These are phyloP conservation scores for Agroathelia rolfsii DNA, from an alignment of 1,284 basidiomycete genomes.

Conservation along the genomic window DNA sequence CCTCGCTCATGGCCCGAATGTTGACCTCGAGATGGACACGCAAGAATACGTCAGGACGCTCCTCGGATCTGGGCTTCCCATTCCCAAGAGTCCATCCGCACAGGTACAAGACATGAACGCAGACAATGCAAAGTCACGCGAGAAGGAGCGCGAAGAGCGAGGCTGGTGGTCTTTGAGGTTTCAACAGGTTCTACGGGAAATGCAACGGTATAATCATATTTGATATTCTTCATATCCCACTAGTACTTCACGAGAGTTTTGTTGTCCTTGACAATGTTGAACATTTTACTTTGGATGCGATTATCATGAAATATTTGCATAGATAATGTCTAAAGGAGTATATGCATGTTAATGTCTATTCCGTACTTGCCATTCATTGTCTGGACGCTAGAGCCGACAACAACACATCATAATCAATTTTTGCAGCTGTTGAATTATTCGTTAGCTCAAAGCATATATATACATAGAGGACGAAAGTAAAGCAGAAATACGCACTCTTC, in stretches of 20 bases:
- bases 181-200: conserved; percentile 53
- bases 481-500: conserved; percentile 60
- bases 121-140: conserved; percentile 20
- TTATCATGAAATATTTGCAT: no score
- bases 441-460: no score
- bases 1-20: conserved; percentile 21
- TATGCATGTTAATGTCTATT: no score
- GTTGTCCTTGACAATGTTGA: no score
- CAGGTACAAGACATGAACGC: conserved; percentile 32
- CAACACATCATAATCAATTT: conserved; percentile 70
- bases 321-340: no score
- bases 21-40: conserved; percentile 29
- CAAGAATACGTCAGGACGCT: conserved; percentile 41
- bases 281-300: no score
- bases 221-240: no score
- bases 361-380: no score
- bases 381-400: conserved; percentile 64
- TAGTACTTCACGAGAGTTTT: no score
- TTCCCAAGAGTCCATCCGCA: conserved; percentile 60
- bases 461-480: conserved; percentile 3
- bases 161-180: conserved; percentile 74
- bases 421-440: conserved; percentile 52
- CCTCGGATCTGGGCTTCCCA: conserved; percentile 46
- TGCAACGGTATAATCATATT: conserved; percentile 23
- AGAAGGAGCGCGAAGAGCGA: conserved; percentile 63